Evolutionary conservation across 345 rosid species (phyloP).

Genomic region (Toxicodendron radicans): DNA sequence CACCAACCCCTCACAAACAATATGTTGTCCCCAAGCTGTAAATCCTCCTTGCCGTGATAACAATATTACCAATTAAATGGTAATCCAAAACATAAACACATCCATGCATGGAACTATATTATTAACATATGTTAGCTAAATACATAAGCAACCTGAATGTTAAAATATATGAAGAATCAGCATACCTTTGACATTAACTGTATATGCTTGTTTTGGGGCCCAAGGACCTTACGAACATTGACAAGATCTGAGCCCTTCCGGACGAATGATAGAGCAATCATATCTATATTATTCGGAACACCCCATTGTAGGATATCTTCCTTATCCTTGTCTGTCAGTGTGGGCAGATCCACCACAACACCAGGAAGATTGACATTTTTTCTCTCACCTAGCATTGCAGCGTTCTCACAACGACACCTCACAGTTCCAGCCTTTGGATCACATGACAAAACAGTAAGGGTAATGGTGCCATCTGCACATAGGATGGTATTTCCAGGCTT

Average conservation of each 20-base stretch:
- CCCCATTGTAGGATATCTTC: conserved; percentile 88
- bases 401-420: conserved; percentile 81
- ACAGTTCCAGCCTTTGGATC: conserved; percentile 72
- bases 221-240: conserved; percentile 80
- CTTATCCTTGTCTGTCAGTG: conserved; percentile 81
- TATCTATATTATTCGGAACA: conserved; percentile 78
- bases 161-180: conserved; percentile 1
- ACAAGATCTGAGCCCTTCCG: conserved; percentile 96
- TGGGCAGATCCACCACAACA: conserved; percentile 89
- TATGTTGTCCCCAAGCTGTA: not conserved
- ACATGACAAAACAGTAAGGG: conserved; percentile 67
- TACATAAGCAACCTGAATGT: not conserved
- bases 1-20: not conserved
- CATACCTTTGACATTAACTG: conserved; percentile 87
- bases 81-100: not conserved
- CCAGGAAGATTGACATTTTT: conserved; percentile 95
- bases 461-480: conserved; percentile 88
- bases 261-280: conserved; percentile 91
- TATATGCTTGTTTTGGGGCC: conserved; percentile 68
- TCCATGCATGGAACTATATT: not conserved
- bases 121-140: not conserved
- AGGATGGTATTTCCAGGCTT: conserved; percentile 75
- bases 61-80: not conserved
- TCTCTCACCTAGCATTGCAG: conserved; percentile 86
- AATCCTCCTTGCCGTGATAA: not conserved